Conservation (phyloP, 1,139 yeast species). For the Pichia sp. region DNA sequence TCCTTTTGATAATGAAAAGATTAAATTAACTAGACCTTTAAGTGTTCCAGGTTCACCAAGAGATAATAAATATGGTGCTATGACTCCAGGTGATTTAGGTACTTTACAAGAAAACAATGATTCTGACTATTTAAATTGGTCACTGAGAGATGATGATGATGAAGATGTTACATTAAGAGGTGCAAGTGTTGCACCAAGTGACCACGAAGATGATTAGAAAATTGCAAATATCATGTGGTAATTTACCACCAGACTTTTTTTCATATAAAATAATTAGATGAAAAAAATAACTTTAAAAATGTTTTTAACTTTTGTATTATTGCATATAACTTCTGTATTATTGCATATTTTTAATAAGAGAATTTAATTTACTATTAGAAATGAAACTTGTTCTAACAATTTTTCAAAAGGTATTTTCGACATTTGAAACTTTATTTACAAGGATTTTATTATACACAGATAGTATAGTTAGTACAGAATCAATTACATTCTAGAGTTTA, state of each 20-base stretch:
- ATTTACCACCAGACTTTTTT: no score
- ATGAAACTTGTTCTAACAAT: no score
- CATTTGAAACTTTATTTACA: no score
- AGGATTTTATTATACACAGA: no score
- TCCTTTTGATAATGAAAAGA: slow-evolving; percentile 48
- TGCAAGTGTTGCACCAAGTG: slow-evolving; percentile 34
- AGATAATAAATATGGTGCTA: slow-evolving; percentile 50
- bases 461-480: no score
- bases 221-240: neutral
- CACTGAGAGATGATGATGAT: slow-evolving; percentile 43
- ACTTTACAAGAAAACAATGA: slow-evolving; percentile 84
- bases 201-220: slow-evolving; percentile 9
- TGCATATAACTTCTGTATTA: neutral
- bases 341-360: no score
- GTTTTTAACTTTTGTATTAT: neutral
- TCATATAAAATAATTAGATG: neutral
- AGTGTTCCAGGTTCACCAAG: slow-evolving; percentile 96
- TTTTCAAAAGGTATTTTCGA: no score
- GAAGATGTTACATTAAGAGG: slow-evolving; percentile 38
- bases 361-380: no score
- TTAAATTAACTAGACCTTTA: slow-evolving; percentile 83
- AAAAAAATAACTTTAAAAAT: neutral
- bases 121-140: slow-evolving; percentile 71
- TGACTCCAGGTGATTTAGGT: slow-evolving; percentile 99
- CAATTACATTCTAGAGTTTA: no score